These are phyloP conservation scores for Chiua virens DNA, from an alignment of 768 basidiomycete species.

Conservation along the genomic window DNA sequence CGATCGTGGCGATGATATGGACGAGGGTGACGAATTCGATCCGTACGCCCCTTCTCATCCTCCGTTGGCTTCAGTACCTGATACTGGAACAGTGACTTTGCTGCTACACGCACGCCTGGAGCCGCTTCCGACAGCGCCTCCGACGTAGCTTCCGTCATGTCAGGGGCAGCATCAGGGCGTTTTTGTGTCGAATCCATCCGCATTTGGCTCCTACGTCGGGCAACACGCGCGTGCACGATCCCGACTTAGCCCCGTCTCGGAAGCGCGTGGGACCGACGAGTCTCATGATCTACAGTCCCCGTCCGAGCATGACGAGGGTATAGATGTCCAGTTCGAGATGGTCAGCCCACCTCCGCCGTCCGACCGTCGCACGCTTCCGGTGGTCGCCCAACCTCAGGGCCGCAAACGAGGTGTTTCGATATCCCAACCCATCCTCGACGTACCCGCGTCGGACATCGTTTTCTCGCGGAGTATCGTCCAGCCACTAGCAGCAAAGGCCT, in stretches of 20 bases:
- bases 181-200: constrained; percentile 58
- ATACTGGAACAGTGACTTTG: constrained; percentile 57
- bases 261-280: constrained; percentile 41
- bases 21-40: constrained; percentile 76
- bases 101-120: constrained; percentile 52
- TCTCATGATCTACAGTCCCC: constrained; percentile 23
- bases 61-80: not conserved
- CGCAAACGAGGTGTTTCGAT: constrained; percentile 32
- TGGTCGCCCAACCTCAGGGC: constrained; percentile 22
- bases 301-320: constrained; percentile 22
- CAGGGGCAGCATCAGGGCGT: constrained; percentile 46
- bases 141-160: constrained; percentile 60
- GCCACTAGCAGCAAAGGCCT: constrained; percentile 46
- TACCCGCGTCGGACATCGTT: constrained; percentile 28
- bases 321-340: constrained; percentile 56
- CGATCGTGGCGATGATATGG: constrained; percentile 49
- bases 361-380: constrained; percentile 16
- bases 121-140: constrained; percentile 61
- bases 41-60: constrained; percentile 51
- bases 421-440: constrained; percentile 20
- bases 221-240: constrained; percentile 38
- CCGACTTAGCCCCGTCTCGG: constrained; percentile 65
- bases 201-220: constrained; percentile 43
- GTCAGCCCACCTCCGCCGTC: constrained; percentile 41
- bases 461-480: constrained; percentile 56